Conservation (phyloP, 2,329 filamentous ascomycete genomes). For the Diatrype stigma region DNA sequence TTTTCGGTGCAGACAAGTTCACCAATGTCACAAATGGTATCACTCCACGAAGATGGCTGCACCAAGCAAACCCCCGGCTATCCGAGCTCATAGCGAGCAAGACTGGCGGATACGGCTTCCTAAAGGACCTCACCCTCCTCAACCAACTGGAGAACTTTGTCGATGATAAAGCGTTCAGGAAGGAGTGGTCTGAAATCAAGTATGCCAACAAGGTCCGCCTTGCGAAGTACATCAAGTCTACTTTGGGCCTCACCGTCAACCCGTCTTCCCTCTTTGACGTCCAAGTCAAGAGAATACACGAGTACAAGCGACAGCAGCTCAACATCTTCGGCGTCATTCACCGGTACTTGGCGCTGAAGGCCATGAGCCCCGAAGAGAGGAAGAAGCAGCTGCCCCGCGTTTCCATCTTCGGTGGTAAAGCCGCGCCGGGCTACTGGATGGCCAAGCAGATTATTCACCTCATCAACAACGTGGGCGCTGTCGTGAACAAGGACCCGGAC, state of each 20-base stretch:
- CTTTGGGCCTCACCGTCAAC: conserved; percentile 77
- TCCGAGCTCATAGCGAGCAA: conserved; percentile 92
- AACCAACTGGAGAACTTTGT: conserved; percentile 81
- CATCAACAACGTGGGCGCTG: conserved; percentile 83
- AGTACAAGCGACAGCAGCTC: conserved; percentile 98
- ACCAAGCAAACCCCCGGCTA: conserved; percentile 91
- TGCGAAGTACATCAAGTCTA: conserved; percentile 83
- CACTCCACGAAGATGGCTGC: conserved; percentile 91
- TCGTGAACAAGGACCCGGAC: conserved; percentile 89
- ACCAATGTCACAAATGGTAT: conserved; percentile 98
- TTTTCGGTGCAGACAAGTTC: conserved; percentile 96
- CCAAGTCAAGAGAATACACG: conserved; percentile 98
- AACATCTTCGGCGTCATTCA: conserved; percentile 99
- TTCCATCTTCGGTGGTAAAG: conserved; percentile 96
- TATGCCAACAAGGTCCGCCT: conserved; percentile 91
- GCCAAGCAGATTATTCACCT: conserved; percentile 98
- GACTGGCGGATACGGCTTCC: conserved; percentile 74
- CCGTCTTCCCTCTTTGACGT: conserved; percentile 89
- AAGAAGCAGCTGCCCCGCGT: conserved; percentile 86
- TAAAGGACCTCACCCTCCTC: conserved; percentile 84
- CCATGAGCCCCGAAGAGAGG: conserved; percentile 74
- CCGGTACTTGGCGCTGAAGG: conserved; percentile 85
- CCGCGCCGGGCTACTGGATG: conserved; percentile 99
- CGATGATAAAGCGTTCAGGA: conserved; percentile 85
- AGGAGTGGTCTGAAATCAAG: conserved; percentile 96